These are phyloP conservation scores for Sugiyamaella marilandica DNA, from an alignment of 805 yeast genomes.

Conservation along the genomic window DNA sequence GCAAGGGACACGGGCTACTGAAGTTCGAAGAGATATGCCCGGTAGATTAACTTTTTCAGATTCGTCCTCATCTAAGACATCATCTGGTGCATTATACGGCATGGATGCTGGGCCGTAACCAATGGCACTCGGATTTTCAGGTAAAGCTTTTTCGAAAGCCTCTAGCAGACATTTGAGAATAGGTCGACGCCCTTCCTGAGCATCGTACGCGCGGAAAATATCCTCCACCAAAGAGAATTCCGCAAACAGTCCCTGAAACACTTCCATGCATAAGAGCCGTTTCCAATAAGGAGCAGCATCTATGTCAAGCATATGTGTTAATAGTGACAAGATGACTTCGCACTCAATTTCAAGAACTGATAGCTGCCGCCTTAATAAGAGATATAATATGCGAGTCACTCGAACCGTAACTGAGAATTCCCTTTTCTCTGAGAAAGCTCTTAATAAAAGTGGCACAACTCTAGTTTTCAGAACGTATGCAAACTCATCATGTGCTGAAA, in stretches of 20 bases:
- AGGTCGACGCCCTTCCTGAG: slow-evolving; percentile 50
- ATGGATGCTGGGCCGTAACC: slow-evolving; percentile 19
- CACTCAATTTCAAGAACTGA: slow-evolving; percentile 64
- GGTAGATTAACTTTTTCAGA: neutral
- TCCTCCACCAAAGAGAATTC: slow-evolving; percentile 49
- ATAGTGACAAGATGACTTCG: slow-evolving; percentile 70
- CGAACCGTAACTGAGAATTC: slow-evolving; percentile 71
- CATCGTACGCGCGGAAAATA: slow-evolving; percentile 62
- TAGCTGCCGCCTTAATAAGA: slow-evolving; percentile 60
- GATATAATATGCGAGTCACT: slow-evolving; percentile 63
- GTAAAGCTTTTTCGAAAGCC: slow-evolving; percentile 38
- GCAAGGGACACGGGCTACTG: slow-evolving; percentile 49
- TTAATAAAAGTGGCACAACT: slow-evolving; percentile 69
- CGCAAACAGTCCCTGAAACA: slow-evolving; percentile 54
- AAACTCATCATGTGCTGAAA: slow-evolving; percentile 58
- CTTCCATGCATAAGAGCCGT: slow-evolving; percentile 65
- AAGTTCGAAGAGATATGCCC: slow-evolving; percentile 24
- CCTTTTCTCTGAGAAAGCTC: slow-evolving; percentile 54
- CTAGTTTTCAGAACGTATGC: slow-evolving; percentile 60
- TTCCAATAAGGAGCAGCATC: slow-evolving; percentile 68
- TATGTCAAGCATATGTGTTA: slow-evolving; percentile 65
- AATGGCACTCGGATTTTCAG: slow-evolving; percentile 34
- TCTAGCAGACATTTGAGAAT: slow-evolving; percentile 53
- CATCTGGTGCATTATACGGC: slow-evolving; percentile 15
- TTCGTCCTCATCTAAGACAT: slow-evolving; percentile 10